Evolutionary conservation across 2,329 filamentous ascomycete species (phyloP).

Genomic region (Berkeleyomyces rouxiae): DNA sequence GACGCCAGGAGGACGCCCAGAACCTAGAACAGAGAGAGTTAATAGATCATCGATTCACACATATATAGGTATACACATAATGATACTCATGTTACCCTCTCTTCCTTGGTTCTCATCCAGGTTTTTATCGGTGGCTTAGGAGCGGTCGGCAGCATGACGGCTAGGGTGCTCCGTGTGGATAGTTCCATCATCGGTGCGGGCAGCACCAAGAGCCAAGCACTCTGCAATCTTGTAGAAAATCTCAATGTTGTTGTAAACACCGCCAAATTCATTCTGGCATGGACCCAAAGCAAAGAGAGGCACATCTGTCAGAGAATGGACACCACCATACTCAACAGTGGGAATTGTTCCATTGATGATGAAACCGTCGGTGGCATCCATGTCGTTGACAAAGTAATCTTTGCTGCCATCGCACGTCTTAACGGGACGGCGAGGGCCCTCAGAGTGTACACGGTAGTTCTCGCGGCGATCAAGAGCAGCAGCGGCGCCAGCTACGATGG

Average conservation of each 20-base stretch:
- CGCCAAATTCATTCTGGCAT: constrained; percentile 60
- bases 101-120: neutral
- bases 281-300: constrained; percentile 65
- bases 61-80: too few species aligned
- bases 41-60: too few species aligned
- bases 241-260: constrained; percentile 54
- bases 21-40: too few species aligned
- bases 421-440: constrained; percentile 46
- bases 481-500: constrained; percentile 54
- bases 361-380: constrained; percentile 50
- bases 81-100: neutral
- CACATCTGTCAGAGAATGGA: constrained; percentile 63
- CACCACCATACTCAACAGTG: constrained; percentile 45
- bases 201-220: constrained; percentile 40
- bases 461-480: constrained; percentile 62
- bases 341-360: constrained; percentile 61
- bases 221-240: constrained; percentile 59
- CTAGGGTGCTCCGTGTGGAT: constrained; percentile 1
- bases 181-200: constrained; percentile 6
- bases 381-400: constrained; percentile 46
- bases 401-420: constrained; percentile 29
- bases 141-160: constrained; percentile 8
- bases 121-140: neutral
- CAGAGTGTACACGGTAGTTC: constrained; percentile 54
- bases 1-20: too few species aligned